Percentiles rank a stretch among this genome's conserved stretches.
These are phyloP conservation scores for Podaxis pistillaris DNA, from an alignment of 768 basidiomycete genomes.

Conservation along the genomic window DNA sequence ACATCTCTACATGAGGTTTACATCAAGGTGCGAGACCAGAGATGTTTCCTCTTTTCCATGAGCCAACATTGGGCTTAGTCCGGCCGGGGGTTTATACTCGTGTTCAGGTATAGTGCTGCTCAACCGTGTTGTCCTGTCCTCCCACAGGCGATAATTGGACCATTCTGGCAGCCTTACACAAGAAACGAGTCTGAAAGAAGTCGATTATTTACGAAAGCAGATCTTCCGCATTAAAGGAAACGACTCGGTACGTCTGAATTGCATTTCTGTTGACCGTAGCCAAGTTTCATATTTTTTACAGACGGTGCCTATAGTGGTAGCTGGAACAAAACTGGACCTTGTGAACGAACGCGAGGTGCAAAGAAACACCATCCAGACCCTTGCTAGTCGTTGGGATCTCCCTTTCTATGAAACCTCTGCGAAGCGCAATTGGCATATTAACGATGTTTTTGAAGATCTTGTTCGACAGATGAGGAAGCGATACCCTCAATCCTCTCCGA, in stretches of 20 bases:
- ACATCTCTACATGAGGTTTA: slow-evolving; percentile 78
- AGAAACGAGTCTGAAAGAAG: slow-evolving; percentile 76
- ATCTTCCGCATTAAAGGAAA: slow-evolving; percentile 79
- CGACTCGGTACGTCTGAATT: slow-evolving; percentile 42
- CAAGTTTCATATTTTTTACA: slow-evolving; percentile 21
- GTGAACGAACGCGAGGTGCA: slow-evolving; percentile 79
- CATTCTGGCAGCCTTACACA: slow-evolving; percentile 61
- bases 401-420: slow-evolving; percentile 89
- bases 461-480: slow-evolving; percentile 69
- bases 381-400: slow-evolving; percentile 66
- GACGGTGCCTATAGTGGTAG: slow-evolving; percentile 78
- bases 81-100: slow-evolving; percentile 77
- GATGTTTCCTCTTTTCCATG: background rate
- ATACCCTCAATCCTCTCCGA: slow-evolving; percentile 51
- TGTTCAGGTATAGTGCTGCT: slow-evolving; percentile 58
- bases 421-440: slow-evolving; percentile 78
- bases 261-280: background rate
- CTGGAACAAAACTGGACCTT: slow-evolving; percentile 84
- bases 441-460: slow-evolving; percentile 76
- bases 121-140: background rate
- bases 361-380: slow-evolving; percentile 56
- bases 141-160: background rate
- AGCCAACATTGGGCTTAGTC: slow-evolving; percentile 35
- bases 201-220: slow-evolving; percentile 77
- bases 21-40: slow-evolving; percentile 56